Evolutionary conservation across 116 monocot genomes (phyloP).

Genomic region (Iris pallida): DNA sequence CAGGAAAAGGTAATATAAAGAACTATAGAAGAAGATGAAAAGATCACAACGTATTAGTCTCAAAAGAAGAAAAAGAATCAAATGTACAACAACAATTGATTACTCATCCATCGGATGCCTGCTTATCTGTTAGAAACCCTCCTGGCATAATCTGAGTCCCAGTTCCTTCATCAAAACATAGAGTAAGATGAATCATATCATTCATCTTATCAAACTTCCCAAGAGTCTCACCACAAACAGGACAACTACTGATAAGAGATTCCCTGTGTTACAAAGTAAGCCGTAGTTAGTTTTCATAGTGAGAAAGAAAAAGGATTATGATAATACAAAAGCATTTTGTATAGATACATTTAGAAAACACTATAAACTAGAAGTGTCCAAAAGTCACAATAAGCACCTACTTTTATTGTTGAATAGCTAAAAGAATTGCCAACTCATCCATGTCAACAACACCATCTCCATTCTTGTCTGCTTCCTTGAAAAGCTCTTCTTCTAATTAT

Average conservation of each 20-base stretch:
- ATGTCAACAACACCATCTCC: conserved; percentile 83
- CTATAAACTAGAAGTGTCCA: neutral
- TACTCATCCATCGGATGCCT: conserved; percentile 91
- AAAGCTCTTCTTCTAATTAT: conserved; percentile 75
- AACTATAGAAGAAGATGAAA: conserved; percentile 9
- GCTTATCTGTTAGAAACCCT: conserved; percentile 92
- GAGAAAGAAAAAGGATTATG: neutral
- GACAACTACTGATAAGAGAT: conserved; percentile 84
- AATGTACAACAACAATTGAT: conserved; percentile 8
- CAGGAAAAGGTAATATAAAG: neutral
- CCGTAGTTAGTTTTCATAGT: neutral
- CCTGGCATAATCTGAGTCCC: conserved; percentile 98
- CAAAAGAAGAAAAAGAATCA: neutral
- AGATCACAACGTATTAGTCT: neutral
- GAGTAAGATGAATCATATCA: conserved; percentile 81
- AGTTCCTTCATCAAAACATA: conserved; percentile 99
- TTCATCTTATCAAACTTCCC: conserved; percentile 72
- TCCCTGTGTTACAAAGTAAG: conserved; percentile 46
- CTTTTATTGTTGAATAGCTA: conserved; percentile 81
- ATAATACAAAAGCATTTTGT: neutral
- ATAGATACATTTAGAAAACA: neutral
- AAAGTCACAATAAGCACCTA: conserved; percentile 20
- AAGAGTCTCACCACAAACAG: conserved; percentile 95
- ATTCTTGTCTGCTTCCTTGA: conserved; percentile 85
- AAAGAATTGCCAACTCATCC: conserved; percentile 77